Evolutionary conservation across 345 rosid species (phyloP).

Genomic region (Lepidium didymum): DNA sequence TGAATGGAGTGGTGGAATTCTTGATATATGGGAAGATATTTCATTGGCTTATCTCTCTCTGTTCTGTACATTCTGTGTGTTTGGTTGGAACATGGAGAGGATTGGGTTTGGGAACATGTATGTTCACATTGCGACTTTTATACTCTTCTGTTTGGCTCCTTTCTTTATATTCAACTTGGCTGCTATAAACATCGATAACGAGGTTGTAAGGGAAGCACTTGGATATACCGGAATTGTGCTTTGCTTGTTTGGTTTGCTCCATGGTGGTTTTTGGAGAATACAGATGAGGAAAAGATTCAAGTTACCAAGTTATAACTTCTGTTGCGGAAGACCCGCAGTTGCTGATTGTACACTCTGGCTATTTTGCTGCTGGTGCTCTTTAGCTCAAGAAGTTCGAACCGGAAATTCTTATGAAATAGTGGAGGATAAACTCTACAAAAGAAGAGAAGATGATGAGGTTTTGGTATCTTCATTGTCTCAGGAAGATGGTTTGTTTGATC

Average conservation of each 20-base stretch:
- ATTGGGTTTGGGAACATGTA: slow-evolving; percentile 94
- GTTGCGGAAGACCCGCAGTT: slow-evolving; percentile 47
- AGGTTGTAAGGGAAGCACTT: slow-evolving; percentile 50
- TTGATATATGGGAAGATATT: slow-evolving; percentile 84
- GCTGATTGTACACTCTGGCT: slow-evolving; percentile 80
- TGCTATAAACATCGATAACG: slow-evolving; percentile 69
- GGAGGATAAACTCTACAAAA: slow-evolving; percentile 43
- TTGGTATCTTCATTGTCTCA: slow-evolving; percentile 36
- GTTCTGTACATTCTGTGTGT: slow-evolving; percentile 80
- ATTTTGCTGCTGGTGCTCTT: slow-evolving; percentile 85
- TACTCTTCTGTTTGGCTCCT: slow-evolving; percentile 85
- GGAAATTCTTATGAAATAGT: slow-evolving; percentile 60
- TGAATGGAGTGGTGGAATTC: slow-evolving; percentile 75
- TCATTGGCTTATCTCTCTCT: slow-evolving; percentile 71
- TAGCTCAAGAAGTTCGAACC: slow-evolving; percentile 89
- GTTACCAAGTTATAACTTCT: slow-evolving; percentile 63
- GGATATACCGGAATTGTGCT: slow-evolving; percentile 61
- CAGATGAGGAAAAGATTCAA: slow-evolving; percentile 84
- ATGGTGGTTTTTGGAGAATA: slow-evolving; percentile 97
- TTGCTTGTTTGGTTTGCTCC: slow-evolving; percentile 69
- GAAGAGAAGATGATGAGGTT: slow-evolving; percentile 27
- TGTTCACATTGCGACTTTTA: slow-evolving; percentile 82
- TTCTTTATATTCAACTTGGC: slow-evolving; percentile 89
- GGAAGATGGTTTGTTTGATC: slow-evolving; percentile 28
- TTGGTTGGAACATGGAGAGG: slow-evolving; percentile 98